Evolutionary conservation across 2,329 filamentous ascomycete genomes (phyloP), one percentile per base, ranked within the genome.

Genomic region (Teratosphaeriaceae sp.): DNA sequence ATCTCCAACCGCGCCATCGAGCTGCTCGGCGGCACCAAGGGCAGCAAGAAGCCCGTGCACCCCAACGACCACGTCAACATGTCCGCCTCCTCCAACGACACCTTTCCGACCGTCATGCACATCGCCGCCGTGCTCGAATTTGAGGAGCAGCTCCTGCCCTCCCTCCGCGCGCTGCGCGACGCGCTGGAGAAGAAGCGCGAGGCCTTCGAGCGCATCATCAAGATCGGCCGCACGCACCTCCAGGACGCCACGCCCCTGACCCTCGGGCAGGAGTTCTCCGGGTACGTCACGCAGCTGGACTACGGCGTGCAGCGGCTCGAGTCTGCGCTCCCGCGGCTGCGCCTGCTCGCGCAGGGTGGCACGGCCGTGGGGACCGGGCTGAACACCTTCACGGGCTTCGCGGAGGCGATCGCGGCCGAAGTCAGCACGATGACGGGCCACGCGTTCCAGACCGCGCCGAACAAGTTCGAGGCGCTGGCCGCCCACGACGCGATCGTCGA

Each of bases 61-160:
- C 92, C 92, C 61, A 98, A 97, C 71, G 92, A 98, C 74, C 92
- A 98, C 68, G 92, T 98, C 69, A 98, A 98, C 80, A 94, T 94
- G 81, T 94, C 86, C 53, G 92, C 92, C 57, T 95, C 88, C 38
- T 97, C 92, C 61, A 98, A 98, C 75, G 92, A 98, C 67, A 96
- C 90, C 57, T 98, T 98, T 80, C 92, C 92, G 31, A 97, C 92
- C 54, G 92, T 96, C 65, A 98, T 98, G 92, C 92, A 97, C 76
- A 96, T 98, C 64, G 90, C 92, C 48, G 90, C 90, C 51, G 89
- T 97, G 38, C 78, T 97, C 47, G 92, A 97, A 68, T 77, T 96
- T 47, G 88, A 96, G 72, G 77, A 84, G 62, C 78, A 84, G 57
- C 82, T 98, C 35, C 71, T 97, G 16, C 92, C 92, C 29, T 77